Percentiles rank a stretch among this genome's conserved stretches.
phyloP scores from a whole-genome alignment of 1,284 basidiomycete genomes.

The Trametes versicolor region DNA sequence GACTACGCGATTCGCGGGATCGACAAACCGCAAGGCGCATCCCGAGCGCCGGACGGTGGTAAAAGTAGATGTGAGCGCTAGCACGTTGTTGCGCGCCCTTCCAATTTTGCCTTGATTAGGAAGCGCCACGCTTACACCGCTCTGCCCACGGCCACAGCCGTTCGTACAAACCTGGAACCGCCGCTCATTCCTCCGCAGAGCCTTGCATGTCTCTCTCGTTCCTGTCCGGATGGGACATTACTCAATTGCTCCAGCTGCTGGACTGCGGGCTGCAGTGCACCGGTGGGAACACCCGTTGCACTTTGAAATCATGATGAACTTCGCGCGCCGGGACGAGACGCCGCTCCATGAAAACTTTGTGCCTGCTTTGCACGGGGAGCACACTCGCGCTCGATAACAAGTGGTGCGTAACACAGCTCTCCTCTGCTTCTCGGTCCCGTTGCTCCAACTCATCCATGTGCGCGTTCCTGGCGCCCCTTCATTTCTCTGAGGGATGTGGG shows the following conservation, averaged over 20 bases:
- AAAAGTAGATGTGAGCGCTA: not conserved
- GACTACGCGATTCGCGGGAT: not conserved
- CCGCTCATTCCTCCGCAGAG: not conserved
- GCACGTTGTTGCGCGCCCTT: not conserved
- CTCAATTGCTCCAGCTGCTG: not conserved
- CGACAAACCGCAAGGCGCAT: not conserved
- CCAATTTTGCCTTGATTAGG: conserved; percentile 12
- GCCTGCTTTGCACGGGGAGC: not conserved
- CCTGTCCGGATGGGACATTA: not conserved
- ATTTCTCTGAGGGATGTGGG: too few relatives aligned
- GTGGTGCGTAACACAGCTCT: not conserved
- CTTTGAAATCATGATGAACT: not conserved
- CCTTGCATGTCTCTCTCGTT: too few relatives aligned
- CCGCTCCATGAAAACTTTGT: not conserved
- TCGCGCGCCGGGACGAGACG: not conserved
- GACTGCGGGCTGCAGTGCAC: not conserved
- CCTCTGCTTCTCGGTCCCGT: too few relatives aligned
- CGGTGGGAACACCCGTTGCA: not conserved
- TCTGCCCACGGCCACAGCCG: not conserved
- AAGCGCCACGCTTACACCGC: conserved; percentile 1
- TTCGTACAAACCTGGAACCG: not conserved
- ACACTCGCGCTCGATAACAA: not conserved
- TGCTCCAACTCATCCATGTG: too few relatives aligned
- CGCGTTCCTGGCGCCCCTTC: too few relatives aligned
- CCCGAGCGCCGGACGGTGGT: not conserved